Percentiles rank a stretch among this genome's conserved stretches.
Evolutionary conservation across 257 asterid genomes (phyloP).

Genomic region (Buddleja alternifolia): DNA sequence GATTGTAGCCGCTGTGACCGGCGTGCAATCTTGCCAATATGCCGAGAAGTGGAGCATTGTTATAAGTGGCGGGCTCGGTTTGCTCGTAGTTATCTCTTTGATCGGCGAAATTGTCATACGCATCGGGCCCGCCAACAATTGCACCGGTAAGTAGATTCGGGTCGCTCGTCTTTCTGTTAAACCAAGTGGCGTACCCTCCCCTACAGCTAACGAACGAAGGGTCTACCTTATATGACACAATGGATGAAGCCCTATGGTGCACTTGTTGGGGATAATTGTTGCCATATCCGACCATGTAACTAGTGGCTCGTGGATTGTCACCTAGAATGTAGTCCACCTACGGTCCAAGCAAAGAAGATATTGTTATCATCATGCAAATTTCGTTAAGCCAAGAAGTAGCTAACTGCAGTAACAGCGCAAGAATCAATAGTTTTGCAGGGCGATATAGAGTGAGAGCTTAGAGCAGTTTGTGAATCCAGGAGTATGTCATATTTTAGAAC

Average conservation of each 20-base stretch:
- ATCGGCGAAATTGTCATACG: constrained; percentile 51
- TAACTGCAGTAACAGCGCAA: no score
- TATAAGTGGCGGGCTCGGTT: constrained; percentile 54
- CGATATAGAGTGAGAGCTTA: no score
- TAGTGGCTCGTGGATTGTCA: constrained; percentile 51
- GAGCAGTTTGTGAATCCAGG: no score
- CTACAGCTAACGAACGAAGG: constrained; percentile 52
- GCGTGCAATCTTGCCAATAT: constrained; percentile 40
- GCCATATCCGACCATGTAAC: constrained; percentile 62
- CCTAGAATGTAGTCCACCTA: constrained; percentile 64
- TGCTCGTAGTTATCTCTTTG: constrained; percentile 44
- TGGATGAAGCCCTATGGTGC: constrained; percentile 58
- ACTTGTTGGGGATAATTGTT: constrained; percentile 45
- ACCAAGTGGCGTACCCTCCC: constrained; percentile 54
- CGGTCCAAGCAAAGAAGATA: not conserved
- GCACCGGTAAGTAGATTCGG: constrained; percentile 56
- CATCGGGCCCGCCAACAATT: constrained; percentile 58
- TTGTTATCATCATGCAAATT: not conserved
- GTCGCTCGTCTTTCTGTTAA: constrained; percentile 35
- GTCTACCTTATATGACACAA: constrained; percentile 44
- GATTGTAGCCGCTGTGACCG: constrained; percentile 45
- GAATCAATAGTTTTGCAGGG: no score
- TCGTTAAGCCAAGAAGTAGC: not conserved
- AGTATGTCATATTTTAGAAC: no score
- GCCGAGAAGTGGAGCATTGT: constrained; percentile 57